These are phyloP conservation scores for Verticillium zaregamsianum DNA, from an alignment of 2,329 filamentous ascomycete species.

Conservation along the genomic window DNA sequence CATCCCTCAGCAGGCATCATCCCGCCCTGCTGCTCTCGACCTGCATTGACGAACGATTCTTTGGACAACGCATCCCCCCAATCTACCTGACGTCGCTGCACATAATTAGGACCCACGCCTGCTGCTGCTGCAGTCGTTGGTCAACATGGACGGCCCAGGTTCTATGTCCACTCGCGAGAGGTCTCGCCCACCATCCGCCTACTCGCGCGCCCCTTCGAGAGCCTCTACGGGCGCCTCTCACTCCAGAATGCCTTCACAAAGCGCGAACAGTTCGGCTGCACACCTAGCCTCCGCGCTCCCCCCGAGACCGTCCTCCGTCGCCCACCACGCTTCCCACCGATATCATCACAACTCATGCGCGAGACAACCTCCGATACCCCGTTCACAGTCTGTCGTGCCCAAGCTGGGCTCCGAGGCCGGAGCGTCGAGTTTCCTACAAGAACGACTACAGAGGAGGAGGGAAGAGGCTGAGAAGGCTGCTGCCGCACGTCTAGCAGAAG, in stretches of 20 bases:
- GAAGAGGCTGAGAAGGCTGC: slow-evolving; percentile 40
- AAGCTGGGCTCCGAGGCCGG: slow-evolving; percentile 13
- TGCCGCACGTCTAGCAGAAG: slow-evolving; percentile 30
- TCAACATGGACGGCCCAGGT: slow-evolving; percentile 8
- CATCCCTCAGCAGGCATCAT: neutral
- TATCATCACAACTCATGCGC: slow-evolving; percentile 34
- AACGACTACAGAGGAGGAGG: slow-evolving; percentile 47
- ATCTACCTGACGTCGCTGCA: neutral
- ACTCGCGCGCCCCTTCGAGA: slow-evolving; percentile 40
- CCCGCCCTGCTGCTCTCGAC: neutral
- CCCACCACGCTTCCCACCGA: slow-evolving; percentile 30
- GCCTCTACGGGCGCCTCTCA: slow-evolving; percentile 29
- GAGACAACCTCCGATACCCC: slow-evolving; percentile 26
- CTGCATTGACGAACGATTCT: neutral
- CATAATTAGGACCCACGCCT: neutral
- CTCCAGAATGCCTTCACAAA: slow-evolving; percentile 28
- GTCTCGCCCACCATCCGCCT: slow-evolving; percentile 11
- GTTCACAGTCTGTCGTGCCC: slow-evolving; percentile 25
- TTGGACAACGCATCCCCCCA: neutral
- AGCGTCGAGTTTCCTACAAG: slow-evolving; percentile 50
- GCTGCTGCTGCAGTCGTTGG: neutral
- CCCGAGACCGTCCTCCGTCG: slow-evolving; percentile 26
- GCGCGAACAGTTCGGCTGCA: slow-evolving; percentile 37
- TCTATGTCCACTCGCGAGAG: slow-evolving; percentile 5
- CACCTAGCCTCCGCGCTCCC: slow-evolving; percentile 32